phyloP scores from a whole-genome alignment of 345 rosid species.

The Jatropha curcas region DNA sequence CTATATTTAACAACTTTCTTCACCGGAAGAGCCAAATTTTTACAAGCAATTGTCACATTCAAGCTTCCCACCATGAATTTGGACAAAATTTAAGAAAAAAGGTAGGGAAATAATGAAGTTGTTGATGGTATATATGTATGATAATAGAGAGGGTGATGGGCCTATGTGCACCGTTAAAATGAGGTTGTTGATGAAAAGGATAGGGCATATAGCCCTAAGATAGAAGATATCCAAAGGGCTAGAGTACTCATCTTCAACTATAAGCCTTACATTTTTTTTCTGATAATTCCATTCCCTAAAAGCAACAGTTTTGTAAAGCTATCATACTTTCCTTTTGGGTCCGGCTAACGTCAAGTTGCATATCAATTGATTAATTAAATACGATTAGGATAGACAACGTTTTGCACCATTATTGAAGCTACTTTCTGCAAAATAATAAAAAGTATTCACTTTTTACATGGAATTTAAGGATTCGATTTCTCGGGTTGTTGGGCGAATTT shows the following conservation, averaged over 20 bases:
- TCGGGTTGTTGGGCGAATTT: too few species aligned
- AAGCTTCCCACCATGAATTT: background rate
- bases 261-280: background rate
- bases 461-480: too few species aligned
- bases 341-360: background rate
- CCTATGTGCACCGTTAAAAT: background rate
- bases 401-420: too few species aligned
- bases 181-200: constrained; percentile 18
- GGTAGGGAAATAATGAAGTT: background rate
- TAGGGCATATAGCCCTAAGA: too few species aligned
- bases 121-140: background rate
- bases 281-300: background rate
- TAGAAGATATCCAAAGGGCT: too few species aligned
- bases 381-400: too few species aligned
- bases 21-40: constrained; percentile 5
- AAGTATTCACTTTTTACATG: too few species aligned
- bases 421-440: too few species aligned
- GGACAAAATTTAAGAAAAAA: background rate
- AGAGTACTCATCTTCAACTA: background rate
- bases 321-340: background rate
- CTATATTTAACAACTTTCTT: background rate
- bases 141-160: background rate
- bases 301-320: constrained; percentile 12
- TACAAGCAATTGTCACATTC: constrained; percentile 12
- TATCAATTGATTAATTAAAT: too few species aligned